Evolutionary conservation across 2,329 filamentous ascomycete species (phyloP), one percentile per base, ranked within the genome.

Genomic region (Hortaea sp.): DNA sequence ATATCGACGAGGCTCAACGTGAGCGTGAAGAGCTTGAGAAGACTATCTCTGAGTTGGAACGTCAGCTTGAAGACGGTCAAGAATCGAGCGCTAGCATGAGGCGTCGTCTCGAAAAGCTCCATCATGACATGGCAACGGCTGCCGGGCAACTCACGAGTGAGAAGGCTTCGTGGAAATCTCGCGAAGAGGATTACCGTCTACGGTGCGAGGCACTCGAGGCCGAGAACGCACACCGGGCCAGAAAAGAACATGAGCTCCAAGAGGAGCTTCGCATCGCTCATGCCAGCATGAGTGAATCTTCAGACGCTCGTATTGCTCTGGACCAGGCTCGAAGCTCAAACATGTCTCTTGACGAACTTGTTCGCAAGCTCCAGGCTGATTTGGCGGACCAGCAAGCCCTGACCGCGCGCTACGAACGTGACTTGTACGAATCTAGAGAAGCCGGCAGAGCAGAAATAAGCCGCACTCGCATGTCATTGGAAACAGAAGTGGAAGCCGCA

Each of bases 381-480:
- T 86, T 85, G 58, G 75, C 84, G 57, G 79, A 83, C 52, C 76
- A 90, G 46, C 81, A 90, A 57, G 76, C 82, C 57, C 75, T 77
- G 49, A 76, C 79, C 13, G 74, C 81, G 53, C 77, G 80, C 37
- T 84, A 82, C 61, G 81, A 94, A 64, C 80, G 86, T 43, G 88
- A 95, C 59, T 85, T 90, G 57, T 79, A 88, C 49, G 86, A 94
- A 58, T 85, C 87, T 7, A 80, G 84, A 52, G 87, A 95, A 57
- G 82, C 81, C 42, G 88, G 81, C 47, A 80, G 83, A 37, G 77
- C 79, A 34, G 89, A 97, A 62, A 81, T 94, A 39, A 82, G 90
- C 63, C 83, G 87, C 41, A 86, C 83, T 10, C 84, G 85, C 49
- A 78, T 83, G 51, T 76, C 86, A 4, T 75, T 95, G 72, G 84